These are phyloP conservation scores for Cenchrus purpureus DNA, from an alignment of 176 grass and related monocot genomes.

Conservation along the genomic window DNA sequence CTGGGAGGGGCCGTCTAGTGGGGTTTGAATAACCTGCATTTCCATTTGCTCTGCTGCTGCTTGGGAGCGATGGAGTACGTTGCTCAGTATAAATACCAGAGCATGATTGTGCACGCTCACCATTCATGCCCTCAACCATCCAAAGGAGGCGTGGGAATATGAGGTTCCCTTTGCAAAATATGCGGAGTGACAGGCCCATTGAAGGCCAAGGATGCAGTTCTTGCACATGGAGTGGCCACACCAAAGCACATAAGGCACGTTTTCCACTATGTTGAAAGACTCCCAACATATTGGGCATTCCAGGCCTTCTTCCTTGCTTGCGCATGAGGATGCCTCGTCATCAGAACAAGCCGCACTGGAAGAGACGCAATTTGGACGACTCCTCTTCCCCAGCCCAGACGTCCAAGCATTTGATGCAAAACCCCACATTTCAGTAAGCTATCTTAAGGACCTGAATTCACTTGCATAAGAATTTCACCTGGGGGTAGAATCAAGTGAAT, in stretches of 20 bases:
- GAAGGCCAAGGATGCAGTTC: slow-evolving; percentile 74
- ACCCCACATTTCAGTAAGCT: slow-evolving; percentile 47
- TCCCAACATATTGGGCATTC: slow-evolving; percentile 94
- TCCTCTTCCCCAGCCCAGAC: slow-evolving; percentile 51
- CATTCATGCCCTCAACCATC: slow-evolving; percentile 92
- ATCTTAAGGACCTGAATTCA: slow-evolving; percentile 16
- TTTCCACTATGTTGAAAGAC: slow-evolving; percentile 92
- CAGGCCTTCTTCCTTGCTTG: slow-evolving; percentile 62
- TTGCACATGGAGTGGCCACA: slow-evolving; percentile 95
- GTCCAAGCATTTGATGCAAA: slow-evolving; percentile 49
- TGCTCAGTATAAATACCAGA: slow-evolving; percentile 38
- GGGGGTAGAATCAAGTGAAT: slow-evolving; percentile 25
- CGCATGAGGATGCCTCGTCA: slow-evolving; percentile 73
- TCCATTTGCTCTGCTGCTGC: slow-evolving; percentile 32
- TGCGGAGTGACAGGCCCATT: slow-evolving; percentile 75
- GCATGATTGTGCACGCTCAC: slow-evolving; percentile 49
- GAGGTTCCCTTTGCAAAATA: slow-evolving; percentile 78
- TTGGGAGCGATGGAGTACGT: slow-evolving; percentile 37
- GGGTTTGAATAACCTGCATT: slow-evolving; percentile 38
- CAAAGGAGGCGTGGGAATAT: slow-evolving; percentile 78
- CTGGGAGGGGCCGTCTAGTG: slow-evolving; percentile 24
- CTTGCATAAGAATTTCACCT: background rate
- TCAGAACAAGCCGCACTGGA: slow-evolving; percentile 61
- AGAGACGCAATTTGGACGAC: slow-evolving; percentile 32
- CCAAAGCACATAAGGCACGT: slow-evolving; percentile 80